phyloP scores from a whole-genome alignment of 495 filamentous ascomycete species.

The Neurospora sp. region DNA sequence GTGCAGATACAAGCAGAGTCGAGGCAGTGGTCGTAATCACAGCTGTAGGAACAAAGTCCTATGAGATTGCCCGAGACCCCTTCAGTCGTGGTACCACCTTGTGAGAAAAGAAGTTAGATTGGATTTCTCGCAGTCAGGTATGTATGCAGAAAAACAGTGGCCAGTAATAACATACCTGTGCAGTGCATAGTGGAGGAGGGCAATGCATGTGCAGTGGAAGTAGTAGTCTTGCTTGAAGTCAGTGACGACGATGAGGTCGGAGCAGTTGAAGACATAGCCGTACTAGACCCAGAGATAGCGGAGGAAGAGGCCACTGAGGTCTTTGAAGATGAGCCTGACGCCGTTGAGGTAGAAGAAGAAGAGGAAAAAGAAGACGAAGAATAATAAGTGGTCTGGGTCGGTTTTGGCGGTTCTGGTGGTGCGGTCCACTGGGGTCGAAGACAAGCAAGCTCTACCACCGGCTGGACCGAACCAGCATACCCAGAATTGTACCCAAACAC shows the following conservation, averaged over 20 bases:
- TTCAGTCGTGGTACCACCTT: background rate
- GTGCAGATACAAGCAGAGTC: background rate
- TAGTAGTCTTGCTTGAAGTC: background rate
- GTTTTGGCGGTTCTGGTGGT: too few relatives aligned
- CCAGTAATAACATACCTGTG: background rate
- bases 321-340: background rate
- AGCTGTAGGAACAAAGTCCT: background rate
- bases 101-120: background rate
- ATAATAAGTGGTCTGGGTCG: background rate
- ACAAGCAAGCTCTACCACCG: background rate
- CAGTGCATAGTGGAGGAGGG: background rate
- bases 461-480: background rate
- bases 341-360: background rate
- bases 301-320: background rate
- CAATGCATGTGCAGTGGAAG: background rate
- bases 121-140: background rate
- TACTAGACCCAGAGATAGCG: background rate
- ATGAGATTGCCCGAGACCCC: background rate
- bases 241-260: background rate
- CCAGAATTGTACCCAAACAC: background rate
- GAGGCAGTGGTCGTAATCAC: background rate
- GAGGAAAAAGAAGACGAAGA: too few relatives aligned
- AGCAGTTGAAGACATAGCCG: background rate
- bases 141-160: background rate
- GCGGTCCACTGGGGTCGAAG: background rate